Evolutionary conservation across 2,329 filamentous ascomycete species (phyloP).

Genomic region (Apiospora phragmitis): DNA sequence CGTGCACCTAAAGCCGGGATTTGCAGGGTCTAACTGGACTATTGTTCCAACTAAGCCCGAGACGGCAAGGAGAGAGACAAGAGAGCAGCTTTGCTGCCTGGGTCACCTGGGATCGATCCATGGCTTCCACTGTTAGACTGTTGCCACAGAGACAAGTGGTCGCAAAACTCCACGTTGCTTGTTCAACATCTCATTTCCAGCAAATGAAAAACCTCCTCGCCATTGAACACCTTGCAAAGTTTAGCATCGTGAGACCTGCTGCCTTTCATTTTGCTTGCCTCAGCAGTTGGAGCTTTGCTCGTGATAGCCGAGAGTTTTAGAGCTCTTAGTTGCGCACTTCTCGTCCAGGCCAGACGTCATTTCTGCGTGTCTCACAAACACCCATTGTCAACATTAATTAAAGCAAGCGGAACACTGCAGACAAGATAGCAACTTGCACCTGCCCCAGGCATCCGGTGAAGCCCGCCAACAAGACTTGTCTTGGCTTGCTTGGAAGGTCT

Average conservation of each 20-base stretch:
- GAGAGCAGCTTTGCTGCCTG: neutral
- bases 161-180: neutral
- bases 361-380: neutral
- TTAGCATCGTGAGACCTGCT: neutral
- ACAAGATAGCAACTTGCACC: constrained; percentile 2
- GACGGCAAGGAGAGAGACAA: neutral
- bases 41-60: neutral
- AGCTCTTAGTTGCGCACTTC: neutral
- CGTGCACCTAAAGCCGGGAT: neutral
- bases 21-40: neutral
- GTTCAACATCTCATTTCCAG: constrained; percentile 2
- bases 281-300: neutral
- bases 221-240: neutral
- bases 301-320: neutral
- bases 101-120: neutral
- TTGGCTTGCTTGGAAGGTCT: neutral
- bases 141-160: constrained; percentile 3
- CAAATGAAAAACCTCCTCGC: neutral
- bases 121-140: neutral
- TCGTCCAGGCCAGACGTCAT: neutral
- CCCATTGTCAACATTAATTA: too few species aligned
- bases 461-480: neutral
- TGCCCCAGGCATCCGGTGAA: neutral
- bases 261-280: neutral
- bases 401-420: neutral